phyloP scores from a whole-genome alignment of 768 basidiomycete genomes.

The Roridomyces roridus region DNA sequence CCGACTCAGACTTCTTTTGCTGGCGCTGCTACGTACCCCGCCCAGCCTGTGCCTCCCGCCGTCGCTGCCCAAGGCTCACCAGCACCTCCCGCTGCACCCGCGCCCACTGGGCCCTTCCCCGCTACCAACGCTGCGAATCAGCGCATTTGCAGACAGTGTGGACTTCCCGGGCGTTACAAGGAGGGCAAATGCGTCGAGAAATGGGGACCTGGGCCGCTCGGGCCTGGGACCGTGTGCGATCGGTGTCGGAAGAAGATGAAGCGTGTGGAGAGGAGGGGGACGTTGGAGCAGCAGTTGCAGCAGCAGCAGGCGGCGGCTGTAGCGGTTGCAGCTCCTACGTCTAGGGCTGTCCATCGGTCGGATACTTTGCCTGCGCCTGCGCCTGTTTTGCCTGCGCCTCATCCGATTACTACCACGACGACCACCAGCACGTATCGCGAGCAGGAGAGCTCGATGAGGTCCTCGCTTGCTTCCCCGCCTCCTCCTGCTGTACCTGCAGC shows the following conservation, averaged over 20 bases:
- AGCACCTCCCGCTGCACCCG: background rate
- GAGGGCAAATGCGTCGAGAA: conserved; percentile 88
- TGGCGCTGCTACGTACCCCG: too few relatives aligned
- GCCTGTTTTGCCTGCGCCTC: too few relatives aligned
- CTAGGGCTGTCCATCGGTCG: conserved; percentile 25
- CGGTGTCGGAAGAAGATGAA: conserved; percentile 90
- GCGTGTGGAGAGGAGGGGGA: conserved; percentile 77
- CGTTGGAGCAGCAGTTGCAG: conserved; percentile 52
- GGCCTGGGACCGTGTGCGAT: conserved; percentile 86
- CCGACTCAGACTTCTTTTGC: too few relatives aligned
- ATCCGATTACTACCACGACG: too few relatives aligned
- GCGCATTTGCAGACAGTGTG: conserved; percentile 79
- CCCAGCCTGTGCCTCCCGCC: background rate
- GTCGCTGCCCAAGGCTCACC: background rate
- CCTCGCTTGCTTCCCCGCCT: conserved; percentile 25
- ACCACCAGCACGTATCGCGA: too few relatives aligned
- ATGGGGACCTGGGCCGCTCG: conserved; percentile 86
- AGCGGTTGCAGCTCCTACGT: background rate
- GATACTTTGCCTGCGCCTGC: conserved; percentile 41
- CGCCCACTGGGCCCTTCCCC: conserved; percentile 35
- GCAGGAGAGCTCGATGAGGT: conserved; percentile 7
- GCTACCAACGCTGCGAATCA: conserved; percentile 68
- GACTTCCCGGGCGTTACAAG: conserved; percentile 76
- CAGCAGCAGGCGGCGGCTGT: conserved; percentile 11
- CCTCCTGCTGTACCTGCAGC: conserved; percentile 19